Conservation (phyloP, 2,329 filamentous ascomycete species). For the Orbilia javanica region DNA sequence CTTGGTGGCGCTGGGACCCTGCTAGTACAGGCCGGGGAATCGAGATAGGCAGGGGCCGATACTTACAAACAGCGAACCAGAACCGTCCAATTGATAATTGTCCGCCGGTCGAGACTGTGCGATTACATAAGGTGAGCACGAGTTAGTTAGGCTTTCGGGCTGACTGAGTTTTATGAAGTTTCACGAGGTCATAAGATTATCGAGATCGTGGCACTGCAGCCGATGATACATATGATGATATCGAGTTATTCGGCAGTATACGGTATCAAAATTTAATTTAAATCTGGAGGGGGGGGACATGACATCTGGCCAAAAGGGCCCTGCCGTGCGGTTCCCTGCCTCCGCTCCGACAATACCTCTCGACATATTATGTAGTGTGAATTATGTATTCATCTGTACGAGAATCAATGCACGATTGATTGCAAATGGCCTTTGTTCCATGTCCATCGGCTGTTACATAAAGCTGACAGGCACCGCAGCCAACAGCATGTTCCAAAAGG, state of each 20-base stretch:
- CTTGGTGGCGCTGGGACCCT: slow-evolving; percentile 32
- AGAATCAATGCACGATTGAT: slow-evolving; percentile 16
- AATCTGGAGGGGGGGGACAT: neutral
- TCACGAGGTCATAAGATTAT: neutral
- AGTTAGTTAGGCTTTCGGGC: neutral
- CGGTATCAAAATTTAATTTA: too few relatives aligned
- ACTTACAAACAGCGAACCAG: slow-evolving; percentile 40
- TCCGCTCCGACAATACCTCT: neutral
- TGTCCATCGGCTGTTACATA: slow-evolving; percentile 21
- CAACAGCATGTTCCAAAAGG: slow-evolving; percentile 9
- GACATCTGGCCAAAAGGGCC: slow-evolving; percentile 10
- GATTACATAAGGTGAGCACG: slow-evolving; percentile 41
- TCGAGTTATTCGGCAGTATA: too few relatives aligned
- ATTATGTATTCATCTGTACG: neutral
- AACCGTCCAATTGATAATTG: slow-evolving; percentile 48
- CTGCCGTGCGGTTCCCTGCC: neutral
- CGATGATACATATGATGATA: neutral
- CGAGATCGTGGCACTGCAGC: neutral
- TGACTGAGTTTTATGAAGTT: neutral
- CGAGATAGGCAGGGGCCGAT: slow-evolving; percentile 46
- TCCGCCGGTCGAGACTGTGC: slow-evolving; percentile 32
- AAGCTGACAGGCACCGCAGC: slow-evolving; percentile 4
- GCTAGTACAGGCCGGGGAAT: slow-evolving; percentile 24
- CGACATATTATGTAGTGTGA: neutral
- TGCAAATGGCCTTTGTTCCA: neutral